Evolutionary conservation across 768 basidiomycete species (phyloP).

Genomic region (Lactarius quietus): DNA sequence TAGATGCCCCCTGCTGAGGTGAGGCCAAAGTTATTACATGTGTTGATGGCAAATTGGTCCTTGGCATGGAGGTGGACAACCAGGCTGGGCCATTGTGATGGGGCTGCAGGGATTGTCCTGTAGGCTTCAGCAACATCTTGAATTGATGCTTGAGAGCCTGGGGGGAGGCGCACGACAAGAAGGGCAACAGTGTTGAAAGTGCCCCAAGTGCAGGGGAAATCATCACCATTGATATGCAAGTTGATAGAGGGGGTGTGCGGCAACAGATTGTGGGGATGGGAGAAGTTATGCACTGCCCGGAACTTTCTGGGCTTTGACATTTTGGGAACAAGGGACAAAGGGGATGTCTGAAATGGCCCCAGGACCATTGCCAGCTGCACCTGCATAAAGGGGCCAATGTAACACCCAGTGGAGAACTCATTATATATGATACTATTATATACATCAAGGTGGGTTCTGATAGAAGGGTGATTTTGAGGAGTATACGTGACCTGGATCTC

Average conservation of each 20-base stretch:
- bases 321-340: constrained; percentile 34
- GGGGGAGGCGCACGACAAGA: neutral
- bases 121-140: neutral
- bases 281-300: constrained; percentile 39
- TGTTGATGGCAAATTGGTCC: neutral
- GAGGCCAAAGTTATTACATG: neutral
- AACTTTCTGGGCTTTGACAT: constrained; percentile 33
- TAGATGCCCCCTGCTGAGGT: neutral
- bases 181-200: neutral
- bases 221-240: no score
- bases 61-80: neutral
- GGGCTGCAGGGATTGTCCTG: neutral
- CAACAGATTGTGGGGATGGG: constrained; percentile 29
- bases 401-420: constrained; percentile 1
- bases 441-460: neutral
- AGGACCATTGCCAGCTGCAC: constrained; percentile 30
- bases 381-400: constrained; percentile 33
- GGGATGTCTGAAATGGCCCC: constrained; percentile 36
- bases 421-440: constrained; percentile 27
- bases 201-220: neutral
- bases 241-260: no score
- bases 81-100: neutral
- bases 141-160: neutral
- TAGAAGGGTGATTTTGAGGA: constrained; percentile 36
- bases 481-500: constrained; percentile 30